Conservation (phyloP, 257 asterid genomes). For the Gardenia jasminoides region DNA sequence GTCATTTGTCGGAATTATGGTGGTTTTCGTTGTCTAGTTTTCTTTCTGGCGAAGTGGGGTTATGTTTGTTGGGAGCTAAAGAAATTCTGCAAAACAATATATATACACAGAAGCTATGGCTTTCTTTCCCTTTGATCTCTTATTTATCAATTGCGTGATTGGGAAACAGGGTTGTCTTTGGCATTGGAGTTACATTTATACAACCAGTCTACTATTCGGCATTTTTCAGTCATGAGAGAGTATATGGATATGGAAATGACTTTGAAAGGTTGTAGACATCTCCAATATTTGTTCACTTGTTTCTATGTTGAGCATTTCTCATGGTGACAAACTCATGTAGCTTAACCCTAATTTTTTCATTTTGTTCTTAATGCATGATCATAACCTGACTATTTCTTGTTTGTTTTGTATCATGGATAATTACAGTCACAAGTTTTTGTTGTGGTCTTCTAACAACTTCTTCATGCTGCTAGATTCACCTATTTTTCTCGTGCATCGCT, state of each 20-base stretch:
- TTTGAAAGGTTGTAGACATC: constrained; percentile 63
- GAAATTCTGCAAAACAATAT: not conserved
- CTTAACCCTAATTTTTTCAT: not conserved
- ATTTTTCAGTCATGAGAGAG: constrained; percentile 55
- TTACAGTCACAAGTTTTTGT: not conserved
- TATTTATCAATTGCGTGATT: constrained; percentile 21
- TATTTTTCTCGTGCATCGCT: constrained; percentile 86
- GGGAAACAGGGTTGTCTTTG: constrained; percentile 62
- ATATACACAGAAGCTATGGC: not conserved
- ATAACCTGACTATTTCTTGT: not conserved
- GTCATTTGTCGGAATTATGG: not conserved
- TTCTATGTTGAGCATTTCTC: not conserved
- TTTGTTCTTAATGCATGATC: too few relatives aligned
- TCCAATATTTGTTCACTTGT: not conserved
- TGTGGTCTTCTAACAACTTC: constrained; percentile 15
- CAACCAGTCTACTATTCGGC: constrained; percentile 70
- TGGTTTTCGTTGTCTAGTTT: not conserved
- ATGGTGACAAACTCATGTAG: not conserved
- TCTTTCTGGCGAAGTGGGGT: not conserved
- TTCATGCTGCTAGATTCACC: constrained; percentile 60
- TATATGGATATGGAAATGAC: constrained; percentile 69
- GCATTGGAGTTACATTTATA: constrained; percentile 81
- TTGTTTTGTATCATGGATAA: not conserved
- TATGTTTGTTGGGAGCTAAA: not conserved
- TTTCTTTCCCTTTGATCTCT: constrained; percentile 11